Evolutionary conservation across 169 alveolate genomes (phyloP).

Genomic region (Eimeria zaria): DNA sequence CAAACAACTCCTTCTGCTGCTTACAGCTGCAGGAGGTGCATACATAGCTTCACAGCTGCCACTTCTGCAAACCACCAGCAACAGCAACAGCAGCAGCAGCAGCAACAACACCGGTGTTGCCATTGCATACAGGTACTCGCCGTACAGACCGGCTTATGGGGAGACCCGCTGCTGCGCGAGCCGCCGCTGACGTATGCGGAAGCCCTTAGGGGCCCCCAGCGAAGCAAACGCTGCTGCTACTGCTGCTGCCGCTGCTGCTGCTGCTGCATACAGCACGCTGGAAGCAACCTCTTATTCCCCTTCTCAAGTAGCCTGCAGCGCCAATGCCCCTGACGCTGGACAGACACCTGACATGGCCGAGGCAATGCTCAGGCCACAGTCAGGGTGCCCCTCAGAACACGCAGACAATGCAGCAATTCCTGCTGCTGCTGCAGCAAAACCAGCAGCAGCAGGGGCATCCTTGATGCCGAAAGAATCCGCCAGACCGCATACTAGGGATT

Average conservation of each 20-base stretch:
- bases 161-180: neutral
- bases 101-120: neutral
- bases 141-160: neutral
- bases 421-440: constrained; percentile 8
- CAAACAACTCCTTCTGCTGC: neutral
- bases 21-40: neutral
- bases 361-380: constrained; percentile 30
- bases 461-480: neutral
- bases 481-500: neutral
- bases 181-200: constrained; percentile 15
- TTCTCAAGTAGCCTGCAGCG: constrained; percentile 14
- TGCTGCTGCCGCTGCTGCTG: constrained; percentile 2
- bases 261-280: constrained; percentile 9
- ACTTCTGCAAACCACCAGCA: neutral
- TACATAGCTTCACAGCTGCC: neutral
- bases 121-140: neutral
- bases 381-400: neutral
- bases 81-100: constrained; percentile 12
- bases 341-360: constrained; percentile 7
- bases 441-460: constrained; percentile 27
- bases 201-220: constrained; percentile 29
- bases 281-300: neutral
- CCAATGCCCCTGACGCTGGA: constrained; percentile 30
- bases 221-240: constrained; percentile 8
- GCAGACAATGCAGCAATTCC: constrained; percentile 5